phyloP scores from a whole-genome alignment of 305 asterid genomes.

The Fraxinus velutina region DNA sequence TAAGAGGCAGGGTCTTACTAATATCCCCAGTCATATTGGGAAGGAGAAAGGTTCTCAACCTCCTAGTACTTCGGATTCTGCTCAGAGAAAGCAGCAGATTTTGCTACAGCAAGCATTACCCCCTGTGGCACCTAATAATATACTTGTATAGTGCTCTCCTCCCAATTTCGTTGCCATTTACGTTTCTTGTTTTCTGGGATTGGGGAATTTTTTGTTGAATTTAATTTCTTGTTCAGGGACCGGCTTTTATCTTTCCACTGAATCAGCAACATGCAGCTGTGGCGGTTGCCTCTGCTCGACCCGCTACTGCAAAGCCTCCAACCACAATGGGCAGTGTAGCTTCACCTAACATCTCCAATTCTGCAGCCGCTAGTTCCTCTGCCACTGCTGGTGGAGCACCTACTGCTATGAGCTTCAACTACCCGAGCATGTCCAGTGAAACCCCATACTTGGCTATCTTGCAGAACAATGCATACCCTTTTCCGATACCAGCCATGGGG shows the following conservation, averaged over 20 bases:
- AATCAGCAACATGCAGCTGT: conserved; percentile 74
- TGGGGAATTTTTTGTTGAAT: background rate
- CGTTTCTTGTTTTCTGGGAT: background rate
- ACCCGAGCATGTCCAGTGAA: conserved; percentile 70
- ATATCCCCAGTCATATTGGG: conserved; percentile 37
- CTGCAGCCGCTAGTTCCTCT: conserved; percentile 34
- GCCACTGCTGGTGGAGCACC: conserved; percentile 41
- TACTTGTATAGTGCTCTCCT: conserved; percentile 48
- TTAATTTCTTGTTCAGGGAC: conserved; percentile 43
- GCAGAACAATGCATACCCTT: conserved; percentile 75
- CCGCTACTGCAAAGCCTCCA: conserved; percentile 44
- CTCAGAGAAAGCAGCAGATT: conserved; percentile 78
- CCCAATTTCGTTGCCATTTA: background rate
- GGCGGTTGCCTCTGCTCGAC: conserved; percentile 53
- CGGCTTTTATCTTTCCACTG: conserved; percentile 80
- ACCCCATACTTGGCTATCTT: conserved; percentile 82
- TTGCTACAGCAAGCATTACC: conserved; percentile 83
- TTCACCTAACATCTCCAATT: conserved; percentile 34
- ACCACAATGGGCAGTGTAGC: conserved; percentile 30
- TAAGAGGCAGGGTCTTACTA: conserved; percentile 46
- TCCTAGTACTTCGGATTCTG: conserved; percentile 45
- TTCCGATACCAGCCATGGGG: conserved; percentile 56
- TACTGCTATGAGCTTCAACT: conserved; percentile 73
- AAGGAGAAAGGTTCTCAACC: conserved; percentile 68
- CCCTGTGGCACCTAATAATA: conserved; percentile 66